These are phyloP conservation scores for Podosphaera fusca DNA, from an alignment of 2,329 filamentous ascomycete genomes.

Conservation along the genomic window DNA sequence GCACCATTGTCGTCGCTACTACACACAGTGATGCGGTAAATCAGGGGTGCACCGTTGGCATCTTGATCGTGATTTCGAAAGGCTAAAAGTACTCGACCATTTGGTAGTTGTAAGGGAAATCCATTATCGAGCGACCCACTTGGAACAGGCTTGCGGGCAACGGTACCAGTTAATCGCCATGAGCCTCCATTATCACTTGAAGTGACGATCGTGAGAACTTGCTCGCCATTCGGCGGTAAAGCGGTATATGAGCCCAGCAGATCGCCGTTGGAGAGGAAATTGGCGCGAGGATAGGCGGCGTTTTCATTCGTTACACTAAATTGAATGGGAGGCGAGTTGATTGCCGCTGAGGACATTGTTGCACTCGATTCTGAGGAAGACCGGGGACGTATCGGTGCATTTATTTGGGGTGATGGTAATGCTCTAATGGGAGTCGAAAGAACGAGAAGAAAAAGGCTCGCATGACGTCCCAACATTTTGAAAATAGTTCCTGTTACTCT, in stretches of 20 bases:
- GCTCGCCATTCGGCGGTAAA: background rate
- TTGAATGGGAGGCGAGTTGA: background rate
- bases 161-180: constrained; percentile 1
- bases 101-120: constrained; percentile 3
- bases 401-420: background rate
- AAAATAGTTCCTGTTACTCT: background rate
- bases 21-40: constrained; percentile 2
- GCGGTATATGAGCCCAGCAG: background rate
- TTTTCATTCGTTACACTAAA: background rate
- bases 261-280: background rate
- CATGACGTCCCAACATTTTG: background rate
- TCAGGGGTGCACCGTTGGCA: background rate
- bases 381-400: background rate
- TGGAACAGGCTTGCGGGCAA: background rate
- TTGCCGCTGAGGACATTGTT: background rate
- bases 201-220: background rate
- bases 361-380: background rate
- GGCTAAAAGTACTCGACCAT: constrained; percentile 2
- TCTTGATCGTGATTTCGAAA: constrained; percentile 2
- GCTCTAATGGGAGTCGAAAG: background rate
- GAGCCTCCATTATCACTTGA: background rate
- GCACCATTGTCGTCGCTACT: constrained; percentile 2
- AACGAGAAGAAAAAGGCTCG: background rate
- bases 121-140: constrained; percentile 3
- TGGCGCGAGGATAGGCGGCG: background rate